Evolutionary conservation across 768 basidiomycete genomes (phyloP), one percentile per base, ranked within the genome.

Genomic region (Suillus placidus): DNA sequence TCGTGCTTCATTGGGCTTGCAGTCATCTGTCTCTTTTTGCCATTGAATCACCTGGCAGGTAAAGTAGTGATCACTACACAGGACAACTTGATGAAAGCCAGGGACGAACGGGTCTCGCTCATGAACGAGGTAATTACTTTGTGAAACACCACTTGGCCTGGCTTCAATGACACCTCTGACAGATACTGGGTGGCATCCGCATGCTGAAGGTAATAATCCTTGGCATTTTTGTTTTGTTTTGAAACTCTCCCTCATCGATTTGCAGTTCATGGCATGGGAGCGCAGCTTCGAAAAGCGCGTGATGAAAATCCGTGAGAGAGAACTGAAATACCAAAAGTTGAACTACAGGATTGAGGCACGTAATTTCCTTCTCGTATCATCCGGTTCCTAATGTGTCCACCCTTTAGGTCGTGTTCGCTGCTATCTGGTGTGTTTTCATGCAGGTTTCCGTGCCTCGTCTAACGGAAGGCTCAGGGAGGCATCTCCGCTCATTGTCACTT

Each of bases 221-320:
- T 13, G 30, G 2, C 3, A 64, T 60, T 51, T 26, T 57, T n/a
- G n/a, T n/a, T n/a, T 2, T 23, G 40, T 66, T 2, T 10, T 20
- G 57, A 34, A 7, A 8, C 2, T 1, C 38, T 43, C 20, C 3
- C 16, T 18, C 26, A 13, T 56, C 6, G 14, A 26, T 30, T 45
- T 63, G 40, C 70, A 91, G 88, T 97, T 96, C 77, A 96, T 97
- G 94, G 95, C 94, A 18, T 90, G 88, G 95, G 95, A 97, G 75
- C 88, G 95, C 32, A 93, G 87, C 73, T 96, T 96, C 70, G 95
- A 97, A 77, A 81, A 82, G 30, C 84, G 83, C 12, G 88, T 95
- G 0, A 75, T 91, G 62, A 87, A 84, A 61, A 81, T 97, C 66
- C 86, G 95, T 32, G 87, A 88, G 51, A 89, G 87, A 69, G 95